phyloP scores from a whole-genome alignment of 2,329 filamentous ascomycete species.

The Fusarium luffae region DNA sequence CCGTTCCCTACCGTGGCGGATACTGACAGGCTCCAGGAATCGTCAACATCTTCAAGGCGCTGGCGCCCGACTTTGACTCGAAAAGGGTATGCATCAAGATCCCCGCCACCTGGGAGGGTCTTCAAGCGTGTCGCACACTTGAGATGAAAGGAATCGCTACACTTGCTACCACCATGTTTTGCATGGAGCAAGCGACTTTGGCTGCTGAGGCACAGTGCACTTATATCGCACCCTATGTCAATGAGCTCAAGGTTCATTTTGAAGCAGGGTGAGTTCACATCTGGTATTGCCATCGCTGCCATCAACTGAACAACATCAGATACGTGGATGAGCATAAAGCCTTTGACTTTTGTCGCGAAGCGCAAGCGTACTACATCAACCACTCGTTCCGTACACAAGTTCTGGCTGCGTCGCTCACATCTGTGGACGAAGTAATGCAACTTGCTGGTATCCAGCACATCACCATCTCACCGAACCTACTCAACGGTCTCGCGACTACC shows the following conservation, averaged over 20 bases:
- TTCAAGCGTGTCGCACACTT: slow-evolving; percentile 67
- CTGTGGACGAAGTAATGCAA: slow-evolving; percentile 66
- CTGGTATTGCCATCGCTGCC: too few species aligned
- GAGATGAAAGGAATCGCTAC: slow-evolving; percentile 66
- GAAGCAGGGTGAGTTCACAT: slow-evolving; percentile 60
- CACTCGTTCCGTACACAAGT: slow-evolving; percentile 60
- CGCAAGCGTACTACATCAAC: slow-evolving; percentile 63
- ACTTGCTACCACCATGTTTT: slow-evolving; percentile 72
- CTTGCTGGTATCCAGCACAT: slow-evolving; percentile 69
- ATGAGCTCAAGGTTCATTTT: slow-evolving; percentile 72
- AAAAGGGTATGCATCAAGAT: slow-evolving; percentile 71
- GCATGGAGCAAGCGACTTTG: slow-evolving; percentile 67
- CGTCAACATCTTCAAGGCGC: slow-evolving; percentile 40
- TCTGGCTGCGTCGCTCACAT: slow-evolving; percentile 67
- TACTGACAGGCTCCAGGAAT: slow-evolving; percentile 55
- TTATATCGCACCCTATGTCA: slow-evolving; percentile 74
- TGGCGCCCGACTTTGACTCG: slow-evolving; percentile 51
- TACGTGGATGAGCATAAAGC: slow-evolving; percentile 62
- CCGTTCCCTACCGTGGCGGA: fast-evolving
- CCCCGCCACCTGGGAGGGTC: slow-evolving; percentile 70
- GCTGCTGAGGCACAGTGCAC: slow-evolving; percentile 68
- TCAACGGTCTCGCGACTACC: slow-evolving; percentile 58
- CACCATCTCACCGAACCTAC: slow-evolving; percentile 65
- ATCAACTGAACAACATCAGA: slow-evolving; percentile 50
- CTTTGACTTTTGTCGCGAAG: slow-evolving; percentile 61